Evolutionary conservation across 768 basidiomycete species (phyloP), one percentile per base, ranked within the genome.

Genomic region (Suillus americanus): DNA sequence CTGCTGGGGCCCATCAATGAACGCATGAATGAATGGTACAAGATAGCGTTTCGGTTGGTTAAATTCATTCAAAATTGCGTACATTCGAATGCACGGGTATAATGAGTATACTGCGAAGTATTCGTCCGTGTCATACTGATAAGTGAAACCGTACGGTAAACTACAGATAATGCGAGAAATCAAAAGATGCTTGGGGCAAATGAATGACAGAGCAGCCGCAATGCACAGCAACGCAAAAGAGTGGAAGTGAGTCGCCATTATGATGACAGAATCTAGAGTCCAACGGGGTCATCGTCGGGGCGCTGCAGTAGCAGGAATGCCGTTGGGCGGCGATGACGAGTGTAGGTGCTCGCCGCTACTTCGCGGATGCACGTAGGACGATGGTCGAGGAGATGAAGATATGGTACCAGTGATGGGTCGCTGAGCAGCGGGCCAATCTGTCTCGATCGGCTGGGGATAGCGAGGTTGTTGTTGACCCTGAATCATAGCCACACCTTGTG

Each of bases 91-190:
- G 75, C 71, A 75, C 72, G 84, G 85, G 85, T 86, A 85, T 85
- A 79, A 79, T 83, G 79, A 84, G 79, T 83, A 83, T 77, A 75
- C 79, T 81, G 82, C 80, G 82, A 83, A 82, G 78, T 78, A 78
- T 76, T 85, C 81, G 85, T 88, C 86, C 86, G 75, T 86, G 80
- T 77, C 81, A 82, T 83, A 83, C 79, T 74, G 74, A 77, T 82
- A 79, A 80, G 75, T 76, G 75, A 72, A 67, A 70, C 65, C 68
- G 71, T 76, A 80, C 81, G 79, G 79, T 87, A 84, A 82, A 86
- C 78, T 87, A 88, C 86, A 88, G 78, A 83, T 83, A 79, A 79
- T 83, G 80, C 75, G 77, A 81, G 76, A 75, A 71, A 73, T 74
- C 72, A 66, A 67, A 71, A 68, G 67, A 74, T 76, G 73, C 68